Percentiles rank a stretch among this genome's conserved stretches.
phyloP scores from a whole-genome alignment of 768 basidiomycete genomes.

The Scleroderma bovista region DNA sequence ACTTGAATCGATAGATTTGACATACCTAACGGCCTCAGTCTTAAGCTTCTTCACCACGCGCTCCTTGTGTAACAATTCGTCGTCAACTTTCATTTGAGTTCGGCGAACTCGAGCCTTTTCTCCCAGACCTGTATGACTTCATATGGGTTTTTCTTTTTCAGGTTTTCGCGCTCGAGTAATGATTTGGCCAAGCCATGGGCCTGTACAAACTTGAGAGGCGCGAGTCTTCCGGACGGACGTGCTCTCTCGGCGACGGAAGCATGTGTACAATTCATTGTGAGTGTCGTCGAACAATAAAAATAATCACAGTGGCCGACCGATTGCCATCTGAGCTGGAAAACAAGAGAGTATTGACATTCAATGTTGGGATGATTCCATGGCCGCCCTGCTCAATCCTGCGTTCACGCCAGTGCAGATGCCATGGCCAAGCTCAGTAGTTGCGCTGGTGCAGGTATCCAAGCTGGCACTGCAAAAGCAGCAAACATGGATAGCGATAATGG shows the following conservation, averaged over 20 bases:
- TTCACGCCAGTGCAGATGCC: constrained; percentile 83
- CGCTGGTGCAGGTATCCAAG: constrained; percentile 60
- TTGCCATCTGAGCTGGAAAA: constrained; percentile 4
- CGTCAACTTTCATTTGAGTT: constrained; percentile 61
- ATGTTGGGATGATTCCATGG: constrained; percentile 75
- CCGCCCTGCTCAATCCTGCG: constrained; percentile 77
- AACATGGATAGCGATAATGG: constrained; percentile 55
- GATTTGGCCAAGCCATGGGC: too few species aligned
- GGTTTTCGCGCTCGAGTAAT: too few species aligned
- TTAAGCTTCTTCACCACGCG: constrained; percentile 56
- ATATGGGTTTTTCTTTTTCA: too few species aligned
- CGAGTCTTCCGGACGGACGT: constrained; percentile 94
- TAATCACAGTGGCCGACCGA: not conserved
- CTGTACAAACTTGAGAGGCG: constrained; percentile 74
- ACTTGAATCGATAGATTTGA: not conserved
- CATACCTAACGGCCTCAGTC: constrained; percentile 18
- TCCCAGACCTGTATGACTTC: too few species aligned
- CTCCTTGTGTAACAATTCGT: constrained; percentile 65
- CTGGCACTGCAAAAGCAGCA: too few species aligned
- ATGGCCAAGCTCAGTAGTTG: constrained; percentile 66
- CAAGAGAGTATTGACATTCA: constrained; percentile 63
- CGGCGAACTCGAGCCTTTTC: too few species aligned
- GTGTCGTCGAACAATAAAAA: constrained; percentile 72
- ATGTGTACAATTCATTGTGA: constrained; percentile 89
- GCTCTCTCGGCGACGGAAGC: constrained; percentile 92